Conservation (phyloP, 805 yeast species). For the Pichia eremophila region DNA sequence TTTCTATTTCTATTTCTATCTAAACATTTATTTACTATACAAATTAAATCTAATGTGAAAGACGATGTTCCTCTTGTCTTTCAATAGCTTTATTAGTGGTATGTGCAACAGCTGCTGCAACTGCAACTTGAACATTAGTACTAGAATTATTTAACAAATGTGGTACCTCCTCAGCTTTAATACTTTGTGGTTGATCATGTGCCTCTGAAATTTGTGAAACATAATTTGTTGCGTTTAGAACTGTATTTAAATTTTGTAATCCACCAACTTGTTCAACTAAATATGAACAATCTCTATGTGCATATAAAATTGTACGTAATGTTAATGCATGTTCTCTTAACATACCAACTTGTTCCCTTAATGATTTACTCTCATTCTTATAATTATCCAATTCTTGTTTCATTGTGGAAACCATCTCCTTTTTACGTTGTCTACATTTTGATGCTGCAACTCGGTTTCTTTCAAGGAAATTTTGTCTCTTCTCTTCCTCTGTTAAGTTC, state of each 20-base stretch:
- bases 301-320: slow-evolving; percentile 36
- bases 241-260: slow-evolving; percentile 32
- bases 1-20: too few relatives aligned
- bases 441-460: slow-evolving; percentile 93
- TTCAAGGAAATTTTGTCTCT: slow-evolving; percentile 74
- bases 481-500: slow-evolving; percentile 46
- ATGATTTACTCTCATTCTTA: slow-evolving; percentile 57
- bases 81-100: slow-evolving; percentile 18
- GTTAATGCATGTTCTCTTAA: slow-evolving; percentile 49
- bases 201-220: slow-evolving; percentile 16
- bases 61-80: slow-evolving; percentile 8
- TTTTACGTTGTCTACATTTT: slow-evolving; percentile 93
- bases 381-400: slow-evolving; percentile 69
- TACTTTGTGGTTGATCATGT: slow-evolving; percentile 4
- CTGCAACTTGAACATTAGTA: slow-evolving; percentile 15
- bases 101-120: slow-evolving; percentile 21
- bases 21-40: too few relatives aligned
- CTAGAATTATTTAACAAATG: slow-evolving; percentile 10
- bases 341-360: slow-evolving; percentile 48
- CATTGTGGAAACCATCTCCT: slow-evolving; percentile 75
- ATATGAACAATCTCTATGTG: slow-evolving; percentile 42
- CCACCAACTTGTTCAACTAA: slow-evolving; percentile 39
- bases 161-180: slow-evolving; percentile 1
- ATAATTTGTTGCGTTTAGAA: slow-evolving; percentile 27
- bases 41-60: background rate